Evolutionary conservation across 495 filamentous ascomycete species (phyloP), one percentile per base, ranked within the genome.

Genomic region (Aspergillus sparsus): DNA sequence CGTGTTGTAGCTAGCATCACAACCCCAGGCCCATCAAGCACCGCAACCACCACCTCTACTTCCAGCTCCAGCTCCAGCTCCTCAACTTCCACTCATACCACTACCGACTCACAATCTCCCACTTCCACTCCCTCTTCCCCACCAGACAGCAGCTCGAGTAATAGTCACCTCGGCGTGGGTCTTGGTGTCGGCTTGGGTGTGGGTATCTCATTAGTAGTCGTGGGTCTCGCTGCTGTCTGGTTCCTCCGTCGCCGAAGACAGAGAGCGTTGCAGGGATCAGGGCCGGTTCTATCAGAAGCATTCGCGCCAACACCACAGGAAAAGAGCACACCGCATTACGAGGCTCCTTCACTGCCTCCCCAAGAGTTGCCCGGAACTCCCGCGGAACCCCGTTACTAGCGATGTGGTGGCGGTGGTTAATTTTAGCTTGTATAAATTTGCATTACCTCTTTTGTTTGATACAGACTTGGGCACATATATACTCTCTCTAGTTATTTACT

Each of bases 181-280:
- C 45, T 57, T 3, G 55, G 55, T 32, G 55, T 57, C 0, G 55
- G 55, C 12, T 21, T 57, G 0, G 55, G 55, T 11, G 55, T 57
- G 3, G 55, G 55, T 8, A 57, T 57, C 15, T 44, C 55, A 3
- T 35, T 57, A 0, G 45, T 50, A 7, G 8, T 57, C 1, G 55
- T 33, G 8, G 46, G 33, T 11, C 13, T 57, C 18, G 55, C 11
- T 3, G 55, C 55, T 0, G 0, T 50, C 16, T 50, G 32, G 44
- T 50, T 57, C 46, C 11, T 57, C 13, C 46, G 55, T 5, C 46
- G 55, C 18, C 45, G 45, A 13, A 27, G 21, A 27, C 21, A 27
- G 21, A 27, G 21, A 27, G 21, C 21, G 3, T 3, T 27, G 21
- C 21, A 27, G 21, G 21, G 21, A 27, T 27, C 21, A 3, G 21